A percentile compares a stretch with the other conserved stretches of the same genome.
These are phyloP conservation scores for Fomitiporia mediterranea DNA, from an alignment of 1,284 basidiomycete species.

Conservation along the genomic window DNA sequence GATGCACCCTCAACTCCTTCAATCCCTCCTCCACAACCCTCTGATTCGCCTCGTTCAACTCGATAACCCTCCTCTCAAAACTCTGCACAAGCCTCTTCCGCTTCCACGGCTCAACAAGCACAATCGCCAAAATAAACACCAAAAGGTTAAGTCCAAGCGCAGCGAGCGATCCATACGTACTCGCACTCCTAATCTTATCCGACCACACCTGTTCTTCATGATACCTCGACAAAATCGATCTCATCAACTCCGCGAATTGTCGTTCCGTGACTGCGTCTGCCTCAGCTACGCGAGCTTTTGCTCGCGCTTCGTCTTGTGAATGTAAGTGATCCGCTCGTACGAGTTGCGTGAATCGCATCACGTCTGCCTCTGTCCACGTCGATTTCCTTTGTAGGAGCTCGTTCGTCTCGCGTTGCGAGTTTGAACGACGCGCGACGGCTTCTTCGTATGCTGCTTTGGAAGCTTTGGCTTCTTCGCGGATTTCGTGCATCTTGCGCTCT, in stretches of 20 bases:
- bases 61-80: conserved; percentile 80
- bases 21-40: conserved; percentile 43
- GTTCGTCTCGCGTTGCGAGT: conserved; percentile 86
- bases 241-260: conserved; percentile 83
- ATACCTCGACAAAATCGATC: conserved; percentile 80
- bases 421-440: conserved; percentile 69
- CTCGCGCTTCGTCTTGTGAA: conserved; percentile 69
- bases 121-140: conserved; percentile 84
- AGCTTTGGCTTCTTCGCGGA: conserved; percentile 53
- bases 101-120: conserved; percentile 94
- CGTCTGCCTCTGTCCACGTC: conserved; percentile 79
- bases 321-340: conserved; percentile 83
- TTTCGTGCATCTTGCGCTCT: conserved; percentile 62
- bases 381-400: conserved; percentile 89
- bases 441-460: conserved; percentile 74
- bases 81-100: conserved; percentile 76
- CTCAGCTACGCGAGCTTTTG: conserved; percentile 59
- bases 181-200: conserved; percentile 91
- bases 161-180: conserved; percentile 83
- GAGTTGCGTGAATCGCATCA: conserved; percentile 78
- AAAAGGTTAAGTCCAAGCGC: conserved; percentile 82
- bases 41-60: conserved; percentile 59
- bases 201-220: conserved; percentile 98
- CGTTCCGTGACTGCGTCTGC: conserved; percentile 77
- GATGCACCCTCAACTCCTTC: conserved; percentile 42